Evolutionary conservation across 2,329 filamentous ascomycete species (phyloP).

Genomic region (Colletotrichum tropicale): DNA sequence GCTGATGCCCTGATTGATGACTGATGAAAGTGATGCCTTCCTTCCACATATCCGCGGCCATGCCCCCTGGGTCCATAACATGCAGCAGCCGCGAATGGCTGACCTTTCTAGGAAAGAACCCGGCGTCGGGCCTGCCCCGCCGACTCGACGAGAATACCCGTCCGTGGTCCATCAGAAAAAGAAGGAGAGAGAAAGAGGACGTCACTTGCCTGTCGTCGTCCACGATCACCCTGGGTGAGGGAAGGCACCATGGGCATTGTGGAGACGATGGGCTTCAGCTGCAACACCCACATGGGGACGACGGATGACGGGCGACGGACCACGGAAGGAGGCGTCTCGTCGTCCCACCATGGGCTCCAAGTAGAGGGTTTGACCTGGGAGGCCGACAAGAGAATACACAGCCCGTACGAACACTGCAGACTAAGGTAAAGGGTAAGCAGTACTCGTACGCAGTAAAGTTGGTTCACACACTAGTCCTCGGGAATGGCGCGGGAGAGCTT

Average conservation of each 20-base stretch:
- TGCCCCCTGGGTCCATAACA: background rate
- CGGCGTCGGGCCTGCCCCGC: background rate
- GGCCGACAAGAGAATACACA: background rate
- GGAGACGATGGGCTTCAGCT: background rate
- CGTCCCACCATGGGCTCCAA: conserved; percentile 7
- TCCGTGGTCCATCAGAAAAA: background rate
- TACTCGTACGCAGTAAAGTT: background rate
- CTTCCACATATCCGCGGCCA: background rate
- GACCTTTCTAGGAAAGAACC: background rate
- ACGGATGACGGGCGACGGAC: background rate
- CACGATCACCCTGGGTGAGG: background rate
- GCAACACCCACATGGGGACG: background rate
- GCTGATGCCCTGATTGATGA: background rate
- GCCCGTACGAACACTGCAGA: background rate
- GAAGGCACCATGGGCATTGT: background rate
- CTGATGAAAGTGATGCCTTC: background rate
- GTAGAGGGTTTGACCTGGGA: background rate
- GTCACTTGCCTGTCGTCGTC: background rate
- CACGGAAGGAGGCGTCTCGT: conserved; percentile 10
- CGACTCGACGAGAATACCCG: background rate
- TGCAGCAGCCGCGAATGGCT: background rate
- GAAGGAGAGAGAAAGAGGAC: background rate
- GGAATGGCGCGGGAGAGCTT: conserved; percentile 6
- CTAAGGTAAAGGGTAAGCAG: background rate
- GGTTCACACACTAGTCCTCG: background rate